Conservation (phyloP, 2,329 filamentous ascomycete genomes). For the Rhynchosporium graminicola region DNA sequence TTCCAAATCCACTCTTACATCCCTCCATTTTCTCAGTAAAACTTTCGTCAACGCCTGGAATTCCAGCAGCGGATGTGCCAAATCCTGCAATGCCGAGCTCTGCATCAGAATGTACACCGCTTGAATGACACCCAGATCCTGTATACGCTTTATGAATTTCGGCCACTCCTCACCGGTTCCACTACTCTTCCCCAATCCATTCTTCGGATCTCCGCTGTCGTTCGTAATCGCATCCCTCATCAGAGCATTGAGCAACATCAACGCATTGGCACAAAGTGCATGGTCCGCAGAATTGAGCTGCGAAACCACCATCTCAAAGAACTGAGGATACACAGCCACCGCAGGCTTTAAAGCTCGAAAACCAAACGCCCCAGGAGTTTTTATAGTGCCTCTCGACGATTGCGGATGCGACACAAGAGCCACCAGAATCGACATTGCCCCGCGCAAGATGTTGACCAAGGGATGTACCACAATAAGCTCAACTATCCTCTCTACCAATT, state of each 20-base stretch:
- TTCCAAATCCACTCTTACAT: constrained; percentile 81
- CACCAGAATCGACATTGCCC: constrained; percentile 95
- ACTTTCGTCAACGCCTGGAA: constrained; percentile 92
- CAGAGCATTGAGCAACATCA: constrained; percentile 93
- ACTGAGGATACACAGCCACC: constrained; percentile 87
- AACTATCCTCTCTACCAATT: constrained; percentile 76
- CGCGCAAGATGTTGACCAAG: constrained; percentile 93
- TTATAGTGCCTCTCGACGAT: constrained; percentile 46
- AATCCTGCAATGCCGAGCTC: constrained; percentile 85
- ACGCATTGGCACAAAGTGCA: constrained; percentile 88
- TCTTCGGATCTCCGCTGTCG: constrained; percentile 55
- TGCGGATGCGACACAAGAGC: constrained; percentile 88
- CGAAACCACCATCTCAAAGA: constrained; percentile 90
- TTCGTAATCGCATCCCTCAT: constrained; percentile 87
- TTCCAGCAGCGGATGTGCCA: constrained; percentile 86
- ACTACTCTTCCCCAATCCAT: constrained; percentile 40
- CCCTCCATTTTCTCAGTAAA: constrained; percentile 82
- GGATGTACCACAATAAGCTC: constrained; percentile 93
- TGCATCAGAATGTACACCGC: constrained; percentile 94
- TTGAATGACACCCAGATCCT: constrained; percentile 90
- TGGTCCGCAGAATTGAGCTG: constrained; percentile 93
- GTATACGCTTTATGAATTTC: constrained; percentile 89
- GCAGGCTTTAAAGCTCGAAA: constrained; percentile 91
- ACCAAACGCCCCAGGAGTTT: constrained; percentile 68
- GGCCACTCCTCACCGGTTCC: constrained; percentile 75